Evolutionary conservation across 345 rosid genomes (phyloP), one percentile per base, ranked within the genome.

Genomic region (Linum trigynum): DNA sequence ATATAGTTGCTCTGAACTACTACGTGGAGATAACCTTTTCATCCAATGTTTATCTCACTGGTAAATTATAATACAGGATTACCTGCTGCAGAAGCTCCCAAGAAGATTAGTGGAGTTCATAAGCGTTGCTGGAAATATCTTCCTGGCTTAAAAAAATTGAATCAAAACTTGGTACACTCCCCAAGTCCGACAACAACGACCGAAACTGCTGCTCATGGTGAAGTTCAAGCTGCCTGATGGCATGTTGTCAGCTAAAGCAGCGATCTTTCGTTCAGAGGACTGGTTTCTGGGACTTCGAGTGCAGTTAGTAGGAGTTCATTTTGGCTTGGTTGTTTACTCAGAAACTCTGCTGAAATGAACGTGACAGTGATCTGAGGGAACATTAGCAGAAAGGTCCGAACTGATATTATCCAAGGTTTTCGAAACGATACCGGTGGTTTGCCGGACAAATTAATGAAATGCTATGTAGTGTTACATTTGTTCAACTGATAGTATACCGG

Each of bases 71-170:
- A 16, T 80, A 63, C 78, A 88, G 97, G 99, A 55, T 59, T 82
- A 68, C 78, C 82, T 68, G 80, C 82, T 9, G 53, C 53, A 4
- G 90, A 86, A 69, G 83, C 87, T 75, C 87, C 91, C 8, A 91
- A 84, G 87, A 95, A 89, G 80, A 89, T 91, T 41, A 87, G 92
- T 11, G 96, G 95, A 65, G 92, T 91, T 71, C 96, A 87, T 76
- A 88, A 89, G 75, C 90, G 90, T 35, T 85, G 97, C 76, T 95
- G 96, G 97, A 95, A 75, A 74, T 91, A 88, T 76, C 83, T 91
- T 56, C 90, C 85, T 39, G 73, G 76, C 75, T 69, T 80, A 55
- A 57, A 73, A 69, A 84, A 83, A 71, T 43, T 74, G 5, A 69
- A 66, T 38, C 77, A 60, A 62, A 70, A 42, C 59, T 57, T 56